Evolutionary conservation across 2,329 filamentous ascomycete genomes (phyloP).

Genomic region (Botryotinia calthae): DNA sequence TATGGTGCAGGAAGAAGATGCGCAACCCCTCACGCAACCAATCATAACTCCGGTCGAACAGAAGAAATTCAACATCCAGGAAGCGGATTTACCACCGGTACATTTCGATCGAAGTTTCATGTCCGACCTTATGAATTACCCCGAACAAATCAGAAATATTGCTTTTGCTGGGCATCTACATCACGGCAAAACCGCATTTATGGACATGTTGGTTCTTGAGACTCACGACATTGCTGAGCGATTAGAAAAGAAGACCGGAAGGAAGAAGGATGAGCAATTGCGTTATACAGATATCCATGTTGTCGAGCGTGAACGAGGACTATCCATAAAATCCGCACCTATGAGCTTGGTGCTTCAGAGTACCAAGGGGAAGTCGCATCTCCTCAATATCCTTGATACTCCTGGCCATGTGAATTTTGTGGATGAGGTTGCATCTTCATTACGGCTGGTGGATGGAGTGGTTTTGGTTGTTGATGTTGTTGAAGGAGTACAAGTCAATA

Average conservation of each 20-base stretch:
- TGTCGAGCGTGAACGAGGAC: conserved; percentile 80
- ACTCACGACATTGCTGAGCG: conserved; percentile 84
- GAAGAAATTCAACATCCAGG: conserved; percentile 95
- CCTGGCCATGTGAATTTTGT: conserved; percentile 98
- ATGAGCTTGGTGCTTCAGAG: conserved; percentile 91
- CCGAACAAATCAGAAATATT: conserved; percentile 89
- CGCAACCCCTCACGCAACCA: conserved; percentile 85
- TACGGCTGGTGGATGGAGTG: conserved; percentile 86
- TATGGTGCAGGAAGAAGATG: conserved; percentile 94
- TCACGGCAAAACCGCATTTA: conserved; percentile 95
- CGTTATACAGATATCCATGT: conserved; percentile 92
- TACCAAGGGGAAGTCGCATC: conserved; percentile 89
- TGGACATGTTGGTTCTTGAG: conserved; percentile 97
- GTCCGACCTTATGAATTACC: conserved; percentile 94
- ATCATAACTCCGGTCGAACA: conserved; percentile 91
- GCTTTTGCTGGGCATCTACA: conserved; percentile 90
- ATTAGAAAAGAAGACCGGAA: conserved; percentile 77
- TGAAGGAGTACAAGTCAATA: conserved; percentile 98
- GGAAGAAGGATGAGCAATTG: conserved; percentile 81
- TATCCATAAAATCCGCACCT: conserved; percentile 89
- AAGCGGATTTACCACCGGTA: conserved; percentile 84
- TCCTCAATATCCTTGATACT: conserved; percentile 93
- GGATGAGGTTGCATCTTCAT: conserved; percentile 86
- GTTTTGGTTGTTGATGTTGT: conserved; percentile 94
- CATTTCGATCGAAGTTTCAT: conserved; percentile 88